Evolutionary conservation across 2,329 filamentous ascomycete genomes (phyloP), one percentile per base, ranked within the genome.

Genomic region (Talaromyces sp.): DNA sequence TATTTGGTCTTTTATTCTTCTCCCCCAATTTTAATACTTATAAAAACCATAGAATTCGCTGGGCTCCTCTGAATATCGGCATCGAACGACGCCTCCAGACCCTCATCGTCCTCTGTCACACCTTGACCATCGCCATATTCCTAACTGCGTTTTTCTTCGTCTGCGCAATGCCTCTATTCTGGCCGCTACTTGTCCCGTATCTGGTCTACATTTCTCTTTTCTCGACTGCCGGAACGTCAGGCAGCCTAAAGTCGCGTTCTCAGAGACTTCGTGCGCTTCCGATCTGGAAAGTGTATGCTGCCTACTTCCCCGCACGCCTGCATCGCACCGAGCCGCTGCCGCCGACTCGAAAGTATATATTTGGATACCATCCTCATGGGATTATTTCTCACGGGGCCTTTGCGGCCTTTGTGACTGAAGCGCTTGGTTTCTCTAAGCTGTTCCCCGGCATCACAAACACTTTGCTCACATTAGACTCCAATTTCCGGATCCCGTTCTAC

Each of bases 321-420:
- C 92, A 98, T 79, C 91, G 95, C 66, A 95, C 91, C 4, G 85
- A 89, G 66, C 83, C 89, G 61, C 85, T 99, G 6, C 85, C 90
- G 27, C 85, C 92, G 0, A 92, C 89, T 1, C 84, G 92, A 65
- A 96, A 96, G 76, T 99, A 98, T 78, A 92, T 99, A 65, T 92
- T 99, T 69, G 94, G 94, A 52, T 98, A 98, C 75, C 95, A 98
- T 70, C 95, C 95, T 0, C 95, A 99, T 72, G 94, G 95, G 28
- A 98, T 99, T 75, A 97, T 99, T 70, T 95, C 90, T 5, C 92
- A 97, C 69, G 95, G 94, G n/a, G 94, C 93, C 0, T 97, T 94
- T 79, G 91, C 88, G 5, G 90, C 93, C 5, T 98, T 98, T 71
- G 90, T 84, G 4, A 98, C 94, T 0, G 93, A 97, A 69, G 92